Evolutionary conservation across 805 yeast genomes (phyloP), one percentile per base, ranked within the genome.

Genomic region (Diddensiella caesifluorescens): DNA sequence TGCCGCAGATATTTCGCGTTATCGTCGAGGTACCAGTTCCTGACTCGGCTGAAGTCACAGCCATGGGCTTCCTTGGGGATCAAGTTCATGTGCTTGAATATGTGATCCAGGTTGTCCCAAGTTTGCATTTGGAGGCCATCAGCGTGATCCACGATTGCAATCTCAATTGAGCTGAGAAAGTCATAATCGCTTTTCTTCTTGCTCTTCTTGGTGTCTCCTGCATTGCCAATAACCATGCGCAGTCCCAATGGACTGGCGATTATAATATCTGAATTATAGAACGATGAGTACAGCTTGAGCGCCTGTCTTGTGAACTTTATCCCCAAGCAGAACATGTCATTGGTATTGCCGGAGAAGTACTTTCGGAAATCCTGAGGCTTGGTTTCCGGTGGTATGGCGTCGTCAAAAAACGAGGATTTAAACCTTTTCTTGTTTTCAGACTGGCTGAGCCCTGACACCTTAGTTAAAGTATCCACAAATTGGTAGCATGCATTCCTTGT

Each of bases 211-310:
- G 48, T 54, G 38, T 46, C 67, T 42, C 69, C 69, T 39, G 72
- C 73, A 50, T 78, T 79, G 47, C 86, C 95, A 47, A 88, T 65
- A 33, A 89, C 76, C 73, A 87, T 71, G 44, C 82, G 77, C 35
- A 92, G 67, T 0, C 97, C 97, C 46, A 92, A 72, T 2, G 98
- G 97, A 5, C 96, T 87, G 32, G 95, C 95, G 21, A 92, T 60
- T 10, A 92, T 79, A 13, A 92, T 69, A 63, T 92, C 98, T 1
- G 95, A 80, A 34, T 79, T 77, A 57, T 85, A 84, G 56, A 87
- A 87, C 19, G 86, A 78, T 10, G 95, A 74, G 62, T 83, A 92
- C 25, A 92, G 66, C 62, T 88, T 89, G 44, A 90, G 58, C 0
- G 95, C 74, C 59, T 88, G 90, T 56, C 96, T 74, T 1, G 97